phyloP scores from a whole-genome alignment of 495 filamentous ascomycete genomes.

The Chaetomium fimeti region DNA sequence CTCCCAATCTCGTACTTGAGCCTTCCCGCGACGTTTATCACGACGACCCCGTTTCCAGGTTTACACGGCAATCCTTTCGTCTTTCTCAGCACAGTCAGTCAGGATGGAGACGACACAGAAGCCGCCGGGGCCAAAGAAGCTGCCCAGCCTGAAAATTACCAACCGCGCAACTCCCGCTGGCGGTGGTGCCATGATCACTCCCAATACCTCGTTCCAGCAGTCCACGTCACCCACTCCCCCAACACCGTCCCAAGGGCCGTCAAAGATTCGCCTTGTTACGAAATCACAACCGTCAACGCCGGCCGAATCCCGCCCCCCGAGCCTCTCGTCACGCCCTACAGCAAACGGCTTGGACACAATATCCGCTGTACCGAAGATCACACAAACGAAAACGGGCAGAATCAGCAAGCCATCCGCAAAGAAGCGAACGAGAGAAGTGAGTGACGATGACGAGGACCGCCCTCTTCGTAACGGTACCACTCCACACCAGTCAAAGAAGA shows the following conservation, averaged over 20 bases:
- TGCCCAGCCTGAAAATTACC: conserved; percentile 31
- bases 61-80: neutral
- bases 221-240: conserved; percentile 30
- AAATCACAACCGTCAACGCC: conserved; percentile 50
- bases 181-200: neutral
- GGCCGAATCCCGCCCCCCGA: conserved; percentile 31
- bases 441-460: conserved; percentile 48
- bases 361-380: conserved; percentile 26
- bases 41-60: neutral
- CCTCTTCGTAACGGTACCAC: conserved; percentile 34
- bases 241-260: conserved; percentile 42
- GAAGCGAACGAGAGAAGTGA: conserved; percentile 42
- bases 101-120: conserved; percentile 27
- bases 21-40: neutral
- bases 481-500: conserved; percentile 38
- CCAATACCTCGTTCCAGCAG: conserved; percentile 9
- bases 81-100: neutral
- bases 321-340: conserved; percentile 5
- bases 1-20: no score
- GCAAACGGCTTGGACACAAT: conserved; percentile 1
- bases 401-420: conserved; percentile 50
- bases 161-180: conserved; percentile 14
- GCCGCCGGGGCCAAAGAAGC: conserved; percentile 25
- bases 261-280: conserved; percentile 54
- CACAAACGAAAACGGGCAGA: conserved; percentile 51